Evolutionary conservation across 2,329 filamentous ascomycete species (phyloP).

Genomic region (Fusarium marasasianum): DNA sequence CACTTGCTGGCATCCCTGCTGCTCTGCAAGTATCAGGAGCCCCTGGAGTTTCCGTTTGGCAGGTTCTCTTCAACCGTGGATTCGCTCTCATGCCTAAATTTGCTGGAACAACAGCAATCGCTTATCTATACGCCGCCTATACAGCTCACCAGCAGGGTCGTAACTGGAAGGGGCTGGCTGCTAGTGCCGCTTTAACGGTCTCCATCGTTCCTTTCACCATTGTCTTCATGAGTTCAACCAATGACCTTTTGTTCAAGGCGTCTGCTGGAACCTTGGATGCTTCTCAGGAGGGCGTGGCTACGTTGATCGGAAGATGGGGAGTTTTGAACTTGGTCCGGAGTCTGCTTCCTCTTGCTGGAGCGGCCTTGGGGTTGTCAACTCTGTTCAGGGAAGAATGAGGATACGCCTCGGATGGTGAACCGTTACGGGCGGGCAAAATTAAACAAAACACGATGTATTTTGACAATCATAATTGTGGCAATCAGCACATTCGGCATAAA

Average conservation of each 20-base stretch:
- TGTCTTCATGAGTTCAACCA: conserved; percentile 50
- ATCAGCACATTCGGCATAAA: not conserved
- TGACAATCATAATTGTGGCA: not conserved
- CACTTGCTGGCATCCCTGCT: conserved; percentile 49
- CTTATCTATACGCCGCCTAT: conserved; percentile 51
- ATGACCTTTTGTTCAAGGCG: conserved; percentile 44
- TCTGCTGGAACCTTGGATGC: conserved; percentile 31
- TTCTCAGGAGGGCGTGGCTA: conserved; percentile 35
- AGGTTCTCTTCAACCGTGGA: conserved; percentile 50
- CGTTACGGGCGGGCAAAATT: not conserved
- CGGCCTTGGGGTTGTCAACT: conserved; percentile 37
- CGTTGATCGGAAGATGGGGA: conserved; percentile 37
- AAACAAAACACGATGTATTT: not conserved
- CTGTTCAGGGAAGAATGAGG: conserved; percentile 15
- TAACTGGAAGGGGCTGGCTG: conserved; percentile 48
- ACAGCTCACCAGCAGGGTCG: conserved; percentile 39
- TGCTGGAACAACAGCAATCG: conserved; percentile 45
- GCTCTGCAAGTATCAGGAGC: conserved; percentile 39
- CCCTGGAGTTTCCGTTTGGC: conserved; percentile 49
- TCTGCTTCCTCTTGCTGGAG: conserved; percentile 46
- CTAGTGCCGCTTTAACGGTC: conserved; percentile 47
- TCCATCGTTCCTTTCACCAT: conserved; percentile 54
- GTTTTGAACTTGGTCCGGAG: conserved; percentile 45
- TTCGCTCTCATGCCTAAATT: conserved; percentile 50
- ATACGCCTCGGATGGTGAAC: too few relatives aligned